phyloP scores from a whole-genome alignment of 306 rosid species.

The Albizia julibrissin region DNA sequence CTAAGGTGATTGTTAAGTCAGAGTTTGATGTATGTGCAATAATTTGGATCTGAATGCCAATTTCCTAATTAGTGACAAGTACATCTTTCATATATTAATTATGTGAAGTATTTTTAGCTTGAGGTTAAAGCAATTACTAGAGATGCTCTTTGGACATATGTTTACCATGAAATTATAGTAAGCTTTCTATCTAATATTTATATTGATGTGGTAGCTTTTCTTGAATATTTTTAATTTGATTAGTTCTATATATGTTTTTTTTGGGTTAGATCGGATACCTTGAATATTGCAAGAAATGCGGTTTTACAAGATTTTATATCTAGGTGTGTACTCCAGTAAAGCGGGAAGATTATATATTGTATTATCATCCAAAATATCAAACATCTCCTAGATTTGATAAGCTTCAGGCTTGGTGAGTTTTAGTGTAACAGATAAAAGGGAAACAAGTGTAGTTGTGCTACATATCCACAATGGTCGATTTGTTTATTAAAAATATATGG shows the following conservation, averaged over 20 bases:
- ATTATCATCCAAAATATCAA: constrained; percentile 97
- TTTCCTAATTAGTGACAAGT: constrained; percentile 97
- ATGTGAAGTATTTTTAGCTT: constrained; percentile 95
- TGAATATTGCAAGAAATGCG: constrained; percentile 92
- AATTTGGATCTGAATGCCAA: constrained; percentile 88
- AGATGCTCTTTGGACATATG: constrained; percentile 94
- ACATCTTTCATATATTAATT: constrained; percentile 91
- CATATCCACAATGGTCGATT: not conserved
- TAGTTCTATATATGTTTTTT: not conserved
- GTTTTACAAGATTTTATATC: constrained; percentile 95
- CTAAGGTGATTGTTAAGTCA: too few relatives aligned
- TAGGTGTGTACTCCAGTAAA: constrained; percentile 99
- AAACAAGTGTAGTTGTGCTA: constrained; percentile 20
- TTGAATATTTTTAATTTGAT: constrained; percentile 24
- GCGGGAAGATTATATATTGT: constrained; percentile 99
- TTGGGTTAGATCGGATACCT: constrained; percentile 86
- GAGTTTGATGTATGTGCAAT: constrained; percentile 99
- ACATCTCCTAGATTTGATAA: constrained; percentile 98
- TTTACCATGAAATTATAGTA: constrained; percentile 98
- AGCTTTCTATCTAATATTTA: constrained; percentile 25
- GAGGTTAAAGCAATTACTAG: too few relatives aligned
- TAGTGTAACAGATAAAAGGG: not conserved
- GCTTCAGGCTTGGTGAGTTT: constrained; percentile 91
- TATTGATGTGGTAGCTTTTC: constrained; percentile 20
- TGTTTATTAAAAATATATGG: constrained; percentile 33